phyloP scores from a whole-genome alignment of 768 basidiomycete genomes.

The Tremella mesenterica region DNA sequence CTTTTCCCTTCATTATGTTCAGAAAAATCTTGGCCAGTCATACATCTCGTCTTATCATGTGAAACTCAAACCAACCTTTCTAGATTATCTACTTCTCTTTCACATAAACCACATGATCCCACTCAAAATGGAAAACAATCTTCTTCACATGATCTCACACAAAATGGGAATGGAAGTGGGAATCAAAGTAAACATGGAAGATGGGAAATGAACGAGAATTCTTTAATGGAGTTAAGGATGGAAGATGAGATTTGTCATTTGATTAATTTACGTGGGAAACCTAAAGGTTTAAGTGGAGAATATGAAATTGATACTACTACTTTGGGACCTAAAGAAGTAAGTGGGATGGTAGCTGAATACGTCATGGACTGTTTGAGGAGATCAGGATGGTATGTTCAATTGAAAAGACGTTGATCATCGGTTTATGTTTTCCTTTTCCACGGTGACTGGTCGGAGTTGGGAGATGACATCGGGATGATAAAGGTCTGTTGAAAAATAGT shows the following conservation, averaged over 20 bases:
- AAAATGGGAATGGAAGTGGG: too few species aligned
- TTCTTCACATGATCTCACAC: too few species aligned
- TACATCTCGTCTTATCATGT: constrained; percentile 8
- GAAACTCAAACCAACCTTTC: constrained; percentile 2
- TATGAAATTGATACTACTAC: constrained; percentile 10
- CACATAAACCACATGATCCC: background rate
- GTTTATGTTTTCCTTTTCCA: too few species aligned
- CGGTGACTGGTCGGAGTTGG: too few species aligned
- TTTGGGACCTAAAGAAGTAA: background rate
- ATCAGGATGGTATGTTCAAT: constrained; percentile 2
- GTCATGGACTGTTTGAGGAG: constrained; percentile 4
- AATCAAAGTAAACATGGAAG: too few species aligned
- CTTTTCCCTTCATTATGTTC: background rate
- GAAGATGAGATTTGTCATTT: constrained; percentile 7
- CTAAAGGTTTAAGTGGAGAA: constrained; percentile 3
- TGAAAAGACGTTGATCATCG: background rate
- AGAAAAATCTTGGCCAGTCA: background rate
- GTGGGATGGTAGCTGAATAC: constrained; percentile 7
- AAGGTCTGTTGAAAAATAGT: too few species aligned
- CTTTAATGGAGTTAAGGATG: constrained; percentile 10
- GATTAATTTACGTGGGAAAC: background rate
- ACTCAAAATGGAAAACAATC: too few species aligned
- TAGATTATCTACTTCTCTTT: background rate
- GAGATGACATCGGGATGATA: too few species aligned
- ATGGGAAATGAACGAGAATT: background rate